Base-by-base conservation (phyloP, 176 grass and related monocot species). In the Poa pratensis region DNA sequence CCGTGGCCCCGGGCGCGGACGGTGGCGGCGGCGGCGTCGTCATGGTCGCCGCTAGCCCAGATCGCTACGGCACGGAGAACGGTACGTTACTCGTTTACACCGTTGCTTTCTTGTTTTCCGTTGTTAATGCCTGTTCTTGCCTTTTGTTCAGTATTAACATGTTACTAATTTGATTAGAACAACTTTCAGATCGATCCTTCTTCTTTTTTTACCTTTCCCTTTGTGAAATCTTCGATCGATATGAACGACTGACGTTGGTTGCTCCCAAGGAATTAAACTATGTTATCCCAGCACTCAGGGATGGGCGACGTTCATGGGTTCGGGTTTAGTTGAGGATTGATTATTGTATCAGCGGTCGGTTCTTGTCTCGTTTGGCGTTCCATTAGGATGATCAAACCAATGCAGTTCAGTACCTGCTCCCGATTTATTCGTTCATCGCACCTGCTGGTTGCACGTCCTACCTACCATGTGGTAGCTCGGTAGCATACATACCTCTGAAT, bases 391-490 rank as follows among this genome's bases (percentile, higher is more conserved):
- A 71, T 82, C 80, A 42, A 34, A 82, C 12, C 64, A 82, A 75
- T 75, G 73, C 49, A 34, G 4, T 8, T 5, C 71, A 26, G 34
- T 27, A 57, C 65, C 32, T 42, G 30, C 17, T 32, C 23, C 4
- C 6, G 63, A 53, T 17, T 69, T 4, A 35, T 72, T 58, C n/a
- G 1, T 45, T 14, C 18, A 22, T 27, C 5, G 32, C 48, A 70
- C 46, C 46, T 28, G 70, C 70, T 27, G 3, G 11, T 35, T 50
- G 65, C 80, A 82, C 35, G 35, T 37, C 35, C 80, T 49, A 49
- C 46, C 46, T 37, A 57, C 32, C 67, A 28, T 72, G 80, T 28
- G 80, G 67, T 71, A 40, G 80, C 50, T 70, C 40, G 32, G 50
- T 8, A 57, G 0, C 66, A 8, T 69, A 19, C 66, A 9, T 12